Evolutionary conservation across 1,284 basidiomycete species (phyloP).

Genomic region (Acaromyces ingoldii): DNA sequence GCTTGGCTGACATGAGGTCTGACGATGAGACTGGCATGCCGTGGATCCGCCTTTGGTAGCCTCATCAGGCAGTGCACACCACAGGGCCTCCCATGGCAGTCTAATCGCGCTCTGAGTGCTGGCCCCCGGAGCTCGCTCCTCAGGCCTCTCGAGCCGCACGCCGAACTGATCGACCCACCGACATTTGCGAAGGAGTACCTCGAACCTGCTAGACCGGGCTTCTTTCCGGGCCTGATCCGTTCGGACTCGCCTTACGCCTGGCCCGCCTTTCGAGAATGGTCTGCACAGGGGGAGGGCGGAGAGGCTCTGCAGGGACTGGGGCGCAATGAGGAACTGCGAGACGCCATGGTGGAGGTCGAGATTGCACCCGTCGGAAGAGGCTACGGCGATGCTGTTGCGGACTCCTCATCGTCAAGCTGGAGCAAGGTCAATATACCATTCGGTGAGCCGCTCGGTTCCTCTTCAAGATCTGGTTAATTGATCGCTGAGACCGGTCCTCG

Average conservation of each 20-base stretch:
- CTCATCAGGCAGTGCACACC: no score
- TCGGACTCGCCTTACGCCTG: conserved; percentile 9
- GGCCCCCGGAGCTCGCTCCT: no score
- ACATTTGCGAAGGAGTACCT: neutral
- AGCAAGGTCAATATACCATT: conserved; percentile 31
- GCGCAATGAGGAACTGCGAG: conserved; percentile 7
- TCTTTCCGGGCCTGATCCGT: neutral
- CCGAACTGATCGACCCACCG: neutral
- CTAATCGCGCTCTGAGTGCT: no score
- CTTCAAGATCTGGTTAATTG: neutral
- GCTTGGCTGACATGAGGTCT: no score
- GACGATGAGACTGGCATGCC: no score
- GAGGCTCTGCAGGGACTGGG: conserved; percentile 24
- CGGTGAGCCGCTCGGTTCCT: neutral
- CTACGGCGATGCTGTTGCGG: conserved; percentile 18
- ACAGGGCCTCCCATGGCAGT: no score
- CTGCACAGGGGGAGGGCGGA: conserved; percentile 7
- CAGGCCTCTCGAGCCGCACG: no score
- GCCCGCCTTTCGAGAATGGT: conserved; percentile 23
- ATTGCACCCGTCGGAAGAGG: conserved; percentile 12
- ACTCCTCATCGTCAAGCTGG: conserved; percentile 12
- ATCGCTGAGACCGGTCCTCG: neutral
- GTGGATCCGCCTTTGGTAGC: no score
- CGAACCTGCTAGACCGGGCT: neutral
- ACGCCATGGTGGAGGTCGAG: conserved; percentile 26